phyloP scores from a whole-genome alignment of 805 yeast species.

The Teunomyces cretensis region DNA sequence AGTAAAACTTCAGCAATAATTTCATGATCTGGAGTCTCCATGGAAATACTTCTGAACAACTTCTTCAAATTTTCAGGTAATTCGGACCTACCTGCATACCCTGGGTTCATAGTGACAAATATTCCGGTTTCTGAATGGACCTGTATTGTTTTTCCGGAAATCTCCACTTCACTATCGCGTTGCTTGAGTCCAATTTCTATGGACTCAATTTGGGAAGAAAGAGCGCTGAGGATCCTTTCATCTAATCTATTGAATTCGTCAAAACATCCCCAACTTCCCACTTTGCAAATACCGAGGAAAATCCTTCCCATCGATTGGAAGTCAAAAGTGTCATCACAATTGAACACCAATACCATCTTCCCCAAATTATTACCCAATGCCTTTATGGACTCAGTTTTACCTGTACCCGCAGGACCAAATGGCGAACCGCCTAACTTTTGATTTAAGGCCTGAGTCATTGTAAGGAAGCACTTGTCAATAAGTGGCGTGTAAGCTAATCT shows the following conservation, averaged over 20 bases:
- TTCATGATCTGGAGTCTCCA: slow-evolving; percentile 68
- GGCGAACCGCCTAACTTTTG: slow-evolving; percentile 86
- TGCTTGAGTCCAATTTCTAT: slow-evolving; percentile 57
- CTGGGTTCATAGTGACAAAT: slow-evolving; percentile 90
- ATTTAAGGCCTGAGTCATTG: slow-evolving; percentile 72
- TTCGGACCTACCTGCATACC: slow-evolving; percentile 76
- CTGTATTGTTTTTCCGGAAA: slow-evolving; percentile 41
- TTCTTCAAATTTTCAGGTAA: slow-evolving; percentile 85
- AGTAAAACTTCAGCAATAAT: slow-evolving; percentile 72
- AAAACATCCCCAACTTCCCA: slow-evolving; percentile 95
- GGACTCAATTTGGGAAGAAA: slow-evolving; percentile 73
- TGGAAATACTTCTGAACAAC: slow-evolving; percentile 71
- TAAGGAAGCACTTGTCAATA: slow-evolving; percentile 58
- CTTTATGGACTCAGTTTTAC: slow-evolving; percentile 89
- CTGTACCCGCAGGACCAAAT: slow-evolving; percentile 97
- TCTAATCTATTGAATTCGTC: slow-evolving; percentile 90
- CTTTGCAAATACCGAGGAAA: slow-evolving; percentile 71
- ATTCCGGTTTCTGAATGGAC: slow-evolving; percentile 60
- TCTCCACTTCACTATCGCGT: slow-evolving; percentile 26
- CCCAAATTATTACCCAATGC: slow-evolving; percentile 81
- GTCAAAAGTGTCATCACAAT: slow-evolving; percentile 90
- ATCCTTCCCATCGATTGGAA: slow-evolving; percentile 76
- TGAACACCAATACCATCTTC: slow-evolving; percentile 76
- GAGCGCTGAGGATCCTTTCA: slow-evolving; percentile 72
- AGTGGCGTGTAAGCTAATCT: slow-evolving; percentile 77